Percentiles rank a stretch among this genome's conserved stretches.
These are phyloP conservation scores for Diaporthe humulicola DNA, from an alignment of 2,329 filamentous ascomycete species.

Conservation along the genomic window DNA sequence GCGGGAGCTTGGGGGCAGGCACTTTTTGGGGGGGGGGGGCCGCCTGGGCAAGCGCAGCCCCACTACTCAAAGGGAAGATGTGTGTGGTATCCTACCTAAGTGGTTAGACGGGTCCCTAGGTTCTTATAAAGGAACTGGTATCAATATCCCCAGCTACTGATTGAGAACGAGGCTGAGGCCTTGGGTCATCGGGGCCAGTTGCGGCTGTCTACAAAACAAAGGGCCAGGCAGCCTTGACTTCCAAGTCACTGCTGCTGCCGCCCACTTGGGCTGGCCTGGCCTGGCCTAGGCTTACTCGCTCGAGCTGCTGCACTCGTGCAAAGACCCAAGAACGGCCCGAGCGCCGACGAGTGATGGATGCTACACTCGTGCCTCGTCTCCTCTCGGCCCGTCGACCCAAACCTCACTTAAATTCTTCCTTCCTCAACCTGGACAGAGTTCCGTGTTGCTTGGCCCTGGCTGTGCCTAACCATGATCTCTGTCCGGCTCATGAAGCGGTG, in stretches of 20 bases:
- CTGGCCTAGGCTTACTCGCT: not conserved
- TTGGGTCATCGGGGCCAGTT: not conserved
- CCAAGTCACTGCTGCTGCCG: not conserved
- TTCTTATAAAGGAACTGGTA: not conserved
- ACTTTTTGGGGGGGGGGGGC: not conserved
- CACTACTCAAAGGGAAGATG: not conserved
- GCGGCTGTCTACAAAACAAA: not conserved
- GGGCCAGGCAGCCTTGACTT: conserved; percentile 2
- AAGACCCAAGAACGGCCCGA: not conserved
- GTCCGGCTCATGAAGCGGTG: not conserved
- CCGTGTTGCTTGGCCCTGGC: not conserved
- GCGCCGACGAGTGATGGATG: not conserved
- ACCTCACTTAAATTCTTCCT: not conserved
- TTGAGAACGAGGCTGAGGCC: conserved; percentile 18
- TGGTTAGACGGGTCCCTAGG: conserved; percentile 1
- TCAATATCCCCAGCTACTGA: not conserved
- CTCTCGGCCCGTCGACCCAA: not conserved
- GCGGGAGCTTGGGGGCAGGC: conserved; percentile 13
- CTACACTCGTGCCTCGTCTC: not conserved
- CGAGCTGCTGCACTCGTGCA: not conserved
- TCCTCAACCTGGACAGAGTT: not conserved
- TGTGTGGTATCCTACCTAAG: not conserved
- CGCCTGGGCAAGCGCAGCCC: conserved; percentile 11
- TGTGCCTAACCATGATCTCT: too few species aligned
- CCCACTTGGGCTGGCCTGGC: not conserved